Evolutionary conservation across 2,329 filamentous ascomycete species (phyloP), one percentile per base, ranked within the genome.

Genomic region (Epichloe hybrida): DNA sequence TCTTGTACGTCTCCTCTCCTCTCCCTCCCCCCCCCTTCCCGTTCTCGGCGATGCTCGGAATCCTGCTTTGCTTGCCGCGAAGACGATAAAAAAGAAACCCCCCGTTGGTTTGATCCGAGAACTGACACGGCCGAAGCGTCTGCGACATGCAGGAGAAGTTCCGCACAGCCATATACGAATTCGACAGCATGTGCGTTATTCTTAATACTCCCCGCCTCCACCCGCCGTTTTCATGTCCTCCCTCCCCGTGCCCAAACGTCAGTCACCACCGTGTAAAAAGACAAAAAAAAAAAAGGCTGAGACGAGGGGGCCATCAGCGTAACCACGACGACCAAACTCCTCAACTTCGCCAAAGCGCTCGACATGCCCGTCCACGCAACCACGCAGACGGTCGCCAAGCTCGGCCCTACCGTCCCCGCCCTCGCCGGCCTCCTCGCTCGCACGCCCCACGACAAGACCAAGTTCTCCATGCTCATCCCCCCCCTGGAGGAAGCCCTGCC

Each of bases 131-230:
- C 6, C 17, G 23, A 50, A 96, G 90, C 62, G 80, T 97, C 64
- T 97, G 91, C 71, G 91, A 97, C 63, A 75, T 97, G 56, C 91
- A 97, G 71, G 91, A 96, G 59, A 94, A 89, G 67, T 97, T 97
- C 70, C 80, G 88, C 54, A 73, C 74, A 8, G 84, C 83, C 51
- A 95, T 97, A 60, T 79, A 84, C 69, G 83, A 94, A 63, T 96
- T 90, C 63, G 79, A 87, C 56, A 88, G 86, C 64, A 77, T 96
- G 82, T 87, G 73, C 53, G 72, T 31, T 2, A 31, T 3, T 21
- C 20, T 21, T 21, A 21, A 21, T 21, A 21, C 20, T 21, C 3
- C 20, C 20, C 20, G 20, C 21, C 21, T 23, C 21, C 21, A 23
- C 21, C 21, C 21, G 1, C 21, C 21, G 21, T 5, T 23, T 23